Evolutionary conservation across 2,329 filamentous ascomycete genomes (phyloP), one percentile per base, ranked within the genome.

Genomic region (Nannizziopsis barbatae): DNA sequence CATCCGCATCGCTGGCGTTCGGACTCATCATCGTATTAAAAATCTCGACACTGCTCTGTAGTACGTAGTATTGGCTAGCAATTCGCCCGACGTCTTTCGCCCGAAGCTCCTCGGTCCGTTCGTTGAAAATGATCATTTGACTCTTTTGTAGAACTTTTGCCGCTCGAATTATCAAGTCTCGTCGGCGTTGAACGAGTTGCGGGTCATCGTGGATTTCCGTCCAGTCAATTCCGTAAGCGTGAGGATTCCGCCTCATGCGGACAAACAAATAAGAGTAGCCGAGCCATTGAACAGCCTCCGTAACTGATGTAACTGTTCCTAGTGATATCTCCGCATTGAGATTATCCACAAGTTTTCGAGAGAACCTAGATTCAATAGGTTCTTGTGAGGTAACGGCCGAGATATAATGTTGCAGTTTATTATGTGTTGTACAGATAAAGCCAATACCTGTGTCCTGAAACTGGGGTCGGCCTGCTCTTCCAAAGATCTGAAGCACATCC

Each of bases 81-180:
- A 98, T 98, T 12, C 92, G 82, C 2, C 92, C 92, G 44, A 96
- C 84, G 59, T 98, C 90, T 64, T 98, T 98, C 52, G 88, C 85
- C 51, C 87, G 81, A 7, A 98, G 77, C 59, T 95, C 90, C 57
- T 95, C 90, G 0, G 90, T 98, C 14, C 75, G 79, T 61, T 96
- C 92, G 56, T 98, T 95, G 72, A 90, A 98, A 49, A 98, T 92
- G 59, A 98, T 92, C 93, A 98, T 98, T 67, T 98, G 92, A 57
- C 86, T 94, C 60, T 89, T 77, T 61, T 95, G 89, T 38, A 98
- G 71, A 4, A 86, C 85, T 38, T 82, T 76, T 0, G 92, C 92
- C 18, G 92, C 92, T 58, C 94, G 83, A 39, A 94, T 88, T 47
- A 92, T 84, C 45, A 98, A 73, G 55, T 92, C 82, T 2, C 89